Conservation (phyloP, 306 rosid genomes). For the Herpetospermum pedunculosum region DNA sequence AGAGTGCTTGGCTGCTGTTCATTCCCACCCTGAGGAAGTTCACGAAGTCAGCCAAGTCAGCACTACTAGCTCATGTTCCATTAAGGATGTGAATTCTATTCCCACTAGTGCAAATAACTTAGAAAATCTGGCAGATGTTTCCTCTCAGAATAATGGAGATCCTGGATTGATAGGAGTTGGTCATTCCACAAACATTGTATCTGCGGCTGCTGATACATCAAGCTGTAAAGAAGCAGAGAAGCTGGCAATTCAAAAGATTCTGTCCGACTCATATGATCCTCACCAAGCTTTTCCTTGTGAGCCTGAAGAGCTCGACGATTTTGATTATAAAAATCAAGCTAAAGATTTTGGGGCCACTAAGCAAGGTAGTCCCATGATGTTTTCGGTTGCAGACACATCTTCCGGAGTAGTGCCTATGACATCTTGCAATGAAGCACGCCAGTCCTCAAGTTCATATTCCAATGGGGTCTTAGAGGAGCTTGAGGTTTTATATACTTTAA, state of each 20-base stretch:
- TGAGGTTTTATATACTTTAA: conserved; percentile 38
- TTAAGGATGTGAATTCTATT: conserved; percentile 16
- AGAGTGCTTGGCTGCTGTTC: conserved; percentile 23
- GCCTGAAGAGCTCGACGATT: conserved; percentile 71
- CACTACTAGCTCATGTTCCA: conserved; percentile 27
- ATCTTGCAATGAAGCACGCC: conserved; percentile 23
- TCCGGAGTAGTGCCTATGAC: conserved; percentile 22
- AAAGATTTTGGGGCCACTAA: conserved; percentile 23
- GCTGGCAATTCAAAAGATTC: conserved; percentile 52
- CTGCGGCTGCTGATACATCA: conserved; percentile 24
- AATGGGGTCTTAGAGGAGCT: conserved; percentile 71
- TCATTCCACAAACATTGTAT: conserved; percentile 14
- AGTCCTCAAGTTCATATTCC: conserved; percentile 18
- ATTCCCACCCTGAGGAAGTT: conserved; percentile 26
- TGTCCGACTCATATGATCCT: conserved; percentile 40
- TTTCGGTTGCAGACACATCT: conserved; percentile 26
- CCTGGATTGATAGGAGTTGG: conserved; percentile 22
- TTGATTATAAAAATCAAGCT: conserved; percentile 27
- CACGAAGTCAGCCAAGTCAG: conserved; percentile 36
- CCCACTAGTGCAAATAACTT: conserved; percentile 10
- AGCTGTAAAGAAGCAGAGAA: conserved; percentile 58
- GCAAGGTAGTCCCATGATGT: conserved; percentile 19
- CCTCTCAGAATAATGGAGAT: conserved; percentile 29
- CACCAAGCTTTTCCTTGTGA: conserved; percentile 42
- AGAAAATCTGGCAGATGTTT: conserved; percentile 26